phyloP scores from a whole-genome alignment of 768 basidiomycete genomes.

The Macrolepiota dolichaula region DNA sequence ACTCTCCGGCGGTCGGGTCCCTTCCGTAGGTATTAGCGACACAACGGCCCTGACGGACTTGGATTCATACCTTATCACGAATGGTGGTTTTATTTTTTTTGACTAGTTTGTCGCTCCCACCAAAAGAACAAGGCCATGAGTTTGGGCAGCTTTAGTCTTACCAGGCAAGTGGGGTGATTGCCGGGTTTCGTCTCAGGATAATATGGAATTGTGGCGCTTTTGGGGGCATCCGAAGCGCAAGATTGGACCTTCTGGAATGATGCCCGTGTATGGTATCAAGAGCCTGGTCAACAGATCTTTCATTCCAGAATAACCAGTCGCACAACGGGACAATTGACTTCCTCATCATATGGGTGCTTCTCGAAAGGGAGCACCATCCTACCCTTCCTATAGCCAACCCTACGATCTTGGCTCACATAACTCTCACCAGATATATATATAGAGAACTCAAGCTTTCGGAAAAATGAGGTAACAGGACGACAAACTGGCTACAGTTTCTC shows the following conservation, averaged over 20 bases:
- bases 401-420: not conserved
- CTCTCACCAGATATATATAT: not conserved
- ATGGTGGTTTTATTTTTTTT: not conserved
- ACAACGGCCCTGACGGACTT: not conserved
- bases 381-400: not conserved
- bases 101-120: not conserved
- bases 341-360: not conserved
- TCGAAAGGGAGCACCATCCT: not conserved
- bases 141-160: constrained; percentile 2
- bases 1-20: constrained; percentile 2
- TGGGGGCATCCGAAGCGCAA: constrained; percentile 7
- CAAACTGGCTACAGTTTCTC: not conserved
- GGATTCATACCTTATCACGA: constrained; percentile 3
- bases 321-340: not conserved
- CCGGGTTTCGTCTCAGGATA: constrained; percentile 7
- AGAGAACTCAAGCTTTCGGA: not conserved
- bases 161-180: constrained; percentile 12
- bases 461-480: not conserved
- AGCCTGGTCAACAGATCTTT: not conserved
- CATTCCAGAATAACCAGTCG: not conserved
- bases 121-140: not conserved
- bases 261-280: not conserved
- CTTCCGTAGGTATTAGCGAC: not conserved
- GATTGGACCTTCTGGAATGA: constrained; percentile 8
- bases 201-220: constrained; percentile 5